A percentile compares a stretch with the other conserved stretches of the same genome.
phyloP scores from a whole-genome alignment of 345 rosid genomes.

The Syzygium jambos region DNA sequence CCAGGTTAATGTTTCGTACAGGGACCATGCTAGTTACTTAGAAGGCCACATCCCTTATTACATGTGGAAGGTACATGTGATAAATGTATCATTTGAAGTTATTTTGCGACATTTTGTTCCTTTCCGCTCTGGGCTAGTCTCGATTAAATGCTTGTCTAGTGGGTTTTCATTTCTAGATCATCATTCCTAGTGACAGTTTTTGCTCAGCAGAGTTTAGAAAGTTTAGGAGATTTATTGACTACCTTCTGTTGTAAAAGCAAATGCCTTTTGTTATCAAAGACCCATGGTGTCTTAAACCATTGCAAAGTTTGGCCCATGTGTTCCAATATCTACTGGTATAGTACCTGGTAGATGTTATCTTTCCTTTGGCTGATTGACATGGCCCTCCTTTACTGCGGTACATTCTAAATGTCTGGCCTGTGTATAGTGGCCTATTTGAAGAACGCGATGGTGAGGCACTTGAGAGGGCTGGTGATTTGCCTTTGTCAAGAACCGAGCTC shows the following conservation, averaged over 20 bases:
- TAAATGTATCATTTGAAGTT: not conserved
- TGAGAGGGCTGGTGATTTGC: not conserved
- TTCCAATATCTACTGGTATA: not conserved
- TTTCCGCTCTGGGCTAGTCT: not conserved
- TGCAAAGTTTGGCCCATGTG: not conserved
- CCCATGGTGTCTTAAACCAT: not conserved
- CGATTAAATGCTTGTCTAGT: not conserved
- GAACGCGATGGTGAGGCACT: not conserved
- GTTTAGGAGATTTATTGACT: not conserved
- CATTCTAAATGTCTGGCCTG: not conserved
- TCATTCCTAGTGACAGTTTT: not conserved
- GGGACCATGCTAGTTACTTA: constrained; percentile 64
- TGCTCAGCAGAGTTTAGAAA: not conserved
- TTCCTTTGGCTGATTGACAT: not conserved
- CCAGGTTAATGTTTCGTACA: constrained; percentile 65
- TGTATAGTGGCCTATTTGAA: not conserved
- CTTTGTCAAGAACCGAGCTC: not conserved
- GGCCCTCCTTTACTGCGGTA: not conserved
- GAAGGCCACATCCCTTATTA: constrained; percentile 72
- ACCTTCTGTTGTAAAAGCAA: not conserved
- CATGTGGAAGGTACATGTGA: constrained; percentile 61
- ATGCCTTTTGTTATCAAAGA: not conserved
- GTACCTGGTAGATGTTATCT: not conserved
- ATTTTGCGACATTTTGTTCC: not conserved
- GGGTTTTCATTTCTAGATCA: not conserved